These are phyloP conservation scores for Mollisia scopiformis DNA, from an alignment of 2,329 filamentous ascomycete species.

Conservation along the genomic window DNA sequence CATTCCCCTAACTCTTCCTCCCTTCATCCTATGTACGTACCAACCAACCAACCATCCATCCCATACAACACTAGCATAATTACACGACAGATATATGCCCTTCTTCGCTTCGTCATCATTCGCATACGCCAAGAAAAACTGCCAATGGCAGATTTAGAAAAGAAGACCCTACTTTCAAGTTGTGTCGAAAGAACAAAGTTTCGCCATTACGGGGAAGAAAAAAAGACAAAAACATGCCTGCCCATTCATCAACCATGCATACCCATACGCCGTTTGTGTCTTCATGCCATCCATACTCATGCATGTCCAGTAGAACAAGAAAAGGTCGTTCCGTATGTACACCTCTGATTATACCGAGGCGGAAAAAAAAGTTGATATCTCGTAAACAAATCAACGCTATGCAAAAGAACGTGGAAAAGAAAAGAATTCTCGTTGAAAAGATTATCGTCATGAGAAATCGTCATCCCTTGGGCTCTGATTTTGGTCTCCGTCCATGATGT, in stretches of 20 bases:
- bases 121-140: too few species aligned
- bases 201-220: not conserved
- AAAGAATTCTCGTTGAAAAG: not conserved
- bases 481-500: conserved; percentile 37
- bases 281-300: not conserved
- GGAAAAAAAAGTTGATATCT: not conserved
- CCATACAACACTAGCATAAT: not conserved
- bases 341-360: not conserved
- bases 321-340: not conserved
- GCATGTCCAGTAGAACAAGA: not conserved
- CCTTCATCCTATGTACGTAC: not conserved
- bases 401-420: not conserved
- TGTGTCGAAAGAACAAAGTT: not conserved
- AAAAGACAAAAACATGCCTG: not conserved
- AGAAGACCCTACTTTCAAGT: not conserved
- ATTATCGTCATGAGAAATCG: conserved; percentile 32
- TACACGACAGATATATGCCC: conserved; percentile 4
- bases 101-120: not conserved
- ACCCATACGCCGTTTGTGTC: not conserved
- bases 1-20: conserved; percentile 2
- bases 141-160: not conserved
- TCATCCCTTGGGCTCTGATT: conserved; percentile 27
- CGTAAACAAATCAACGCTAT: not conserved
- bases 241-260: not conserved
- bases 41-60: too few species aligned